A percentile compares a stretch with the other conserved stretches of the same genome.
Conservation (phyloP, 1,139 yeast species). For the Taphrina pruni region DNA sequence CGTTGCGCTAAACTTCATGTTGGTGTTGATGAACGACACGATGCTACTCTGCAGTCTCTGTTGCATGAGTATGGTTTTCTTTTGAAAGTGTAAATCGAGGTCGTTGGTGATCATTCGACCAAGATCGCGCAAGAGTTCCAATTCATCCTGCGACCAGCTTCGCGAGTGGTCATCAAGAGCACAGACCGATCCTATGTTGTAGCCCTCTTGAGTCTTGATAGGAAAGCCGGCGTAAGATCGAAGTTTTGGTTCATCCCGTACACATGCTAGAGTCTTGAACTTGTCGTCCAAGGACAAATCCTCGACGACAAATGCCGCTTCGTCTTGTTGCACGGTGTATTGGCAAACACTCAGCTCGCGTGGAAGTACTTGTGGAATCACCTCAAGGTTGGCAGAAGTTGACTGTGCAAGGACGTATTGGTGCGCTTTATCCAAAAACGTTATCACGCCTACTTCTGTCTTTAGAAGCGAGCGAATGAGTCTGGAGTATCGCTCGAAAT, state of each 20-base stretch:
- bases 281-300: slow-evolving; percentile 18
- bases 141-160: slow-evolving; percentile 8
- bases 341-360: slow-evolving; percentile 11
- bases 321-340: slow-evolving; percentile 17
- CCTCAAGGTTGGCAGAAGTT: not conserved
- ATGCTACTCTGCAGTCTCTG: slow-evolving; percentile 15
- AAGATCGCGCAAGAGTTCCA: slow-evolving; percentile 17
- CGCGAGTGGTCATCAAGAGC: slow-evolving; percentile 28
- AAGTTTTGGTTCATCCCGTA: slow-evolving; percentile 11
- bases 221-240: slow-evolving; percentile 33
- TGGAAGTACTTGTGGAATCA: slow-evolving; percentile 16
- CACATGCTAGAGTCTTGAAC: slow-evolving; percentile 6
- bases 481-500: slow-evolving; percentile 21
- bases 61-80: slow-evolving; percentile 4
- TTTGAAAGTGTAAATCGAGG: slow-evolving; percentile 19
- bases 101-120: slow-evolving; percentile 32
- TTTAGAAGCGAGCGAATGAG: slow-evolving; percentile 9
- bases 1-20: not conserved
- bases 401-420: slow-evolving; percentile 16
- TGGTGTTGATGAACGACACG: slow-evolving; percentile 12
- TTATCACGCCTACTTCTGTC: slow-evolving; percentile 12
- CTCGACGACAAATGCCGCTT: slow-evolving; percentile 10
- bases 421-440: slow-evolving; percentile 13
- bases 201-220: slow-evolving; percentile 17
- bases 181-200: slow-evolving; percentile 35